Percentiles rank a stretch among this genome's conserved stretches.
These are phyloP conservation scores for Penstemon davidsonii DNA, from an alignment of 257 asterid species.

Conservation along the genomic window DNA sequence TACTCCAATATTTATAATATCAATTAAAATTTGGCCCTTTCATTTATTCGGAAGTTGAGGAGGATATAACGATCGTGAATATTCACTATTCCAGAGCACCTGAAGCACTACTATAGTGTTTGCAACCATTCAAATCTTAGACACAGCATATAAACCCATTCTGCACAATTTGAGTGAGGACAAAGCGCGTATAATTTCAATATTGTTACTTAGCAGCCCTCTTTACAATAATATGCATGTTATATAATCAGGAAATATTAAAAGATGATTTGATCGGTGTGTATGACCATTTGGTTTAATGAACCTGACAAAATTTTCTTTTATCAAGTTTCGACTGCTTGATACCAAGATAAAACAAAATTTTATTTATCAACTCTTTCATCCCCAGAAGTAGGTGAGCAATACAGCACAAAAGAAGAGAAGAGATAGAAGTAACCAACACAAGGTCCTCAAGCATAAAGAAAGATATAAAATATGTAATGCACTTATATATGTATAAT, in stretches of 20 bases:
- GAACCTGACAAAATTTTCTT: background rate
- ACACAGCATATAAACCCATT: background rate
- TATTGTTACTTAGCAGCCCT: background rate
- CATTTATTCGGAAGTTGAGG: background rate
- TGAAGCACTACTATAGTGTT: background rate
- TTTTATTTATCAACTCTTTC: slow-evolving; percentile 16
- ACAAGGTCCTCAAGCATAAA: slow-evolving; percentile 3
- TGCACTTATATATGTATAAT: background rate
- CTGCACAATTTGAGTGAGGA: slow-evolving; percentile 9
- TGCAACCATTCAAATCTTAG: background rate
- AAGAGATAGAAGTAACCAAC: slow-evolving; percentile 4
- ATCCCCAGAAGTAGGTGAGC: slow-evolving; percentile 11
- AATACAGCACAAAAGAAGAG: background rate
- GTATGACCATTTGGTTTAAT: slow-evolving; percentile 3
- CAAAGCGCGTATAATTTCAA: background rate
- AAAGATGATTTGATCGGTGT: background rate
- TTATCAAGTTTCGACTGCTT: background rate
- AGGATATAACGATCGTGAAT: background rate
- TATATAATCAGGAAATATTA: background rate
- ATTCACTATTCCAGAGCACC: background rate
- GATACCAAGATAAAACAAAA: background rate
- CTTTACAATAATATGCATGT: slow-evolving; percentile 5
- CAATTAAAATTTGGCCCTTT: slow-evolving; percentile 14
- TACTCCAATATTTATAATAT: slow-evolving; percentile 14
- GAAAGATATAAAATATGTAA: background rate